Percentiles rank a stretch among this genome's conserved stretches.
These are phyloP conservation scores for Pseudogymnoascus sp. DNA, from an alignment of 2,329 filamentous ascomycete genomes.

Conservation along the genomic window DNA sequence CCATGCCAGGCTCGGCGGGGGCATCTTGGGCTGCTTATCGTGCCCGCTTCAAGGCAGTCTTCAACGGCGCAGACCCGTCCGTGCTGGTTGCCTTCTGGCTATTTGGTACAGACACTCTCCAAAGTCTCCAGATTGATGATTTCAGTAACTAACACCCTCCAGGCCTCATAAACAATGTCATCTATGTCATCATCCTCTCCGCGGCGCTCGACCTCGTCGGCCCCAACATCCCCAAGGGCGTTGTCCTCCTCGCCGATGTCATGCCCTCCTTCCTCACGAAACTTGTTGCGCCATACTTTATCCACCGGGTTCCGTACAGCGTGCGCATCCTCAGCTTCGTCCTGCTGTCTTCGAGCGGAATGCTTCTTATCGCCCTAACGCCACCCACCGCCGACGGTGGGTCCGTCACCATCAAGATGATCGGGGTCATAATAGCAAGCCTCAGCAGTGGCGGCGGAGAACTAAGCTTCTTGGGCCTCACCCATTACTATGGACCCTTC, in stretches of 20 bases:
- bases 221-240: constrained; percentile 73
- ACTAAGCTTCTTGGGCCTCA: constrained; percentile 81
- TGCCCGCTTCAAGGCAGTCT: constrained; percentile 54
- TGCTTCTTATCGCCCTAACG: constrained; percentile 81
- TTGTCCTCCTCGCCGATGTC: constrained; percentile 89
- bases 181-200: constrained; percentile 94
- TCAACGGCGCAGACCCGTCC: constrained; percentile 60
- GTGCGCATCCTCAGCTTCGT: constrained; percentile 69
- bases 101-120: constrained; percentile 57
- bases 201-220: constrained; percentile 93
- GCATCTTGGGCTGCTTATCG: constrained; percentile 69
- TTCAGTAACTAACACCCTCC: not conserved
- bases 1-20: constrained; percentile 49
- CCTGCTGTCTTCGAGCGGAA: constrained; percentile 68
- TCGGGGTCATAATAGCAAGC: constrained; percentile 77
- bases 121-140: not conserved
- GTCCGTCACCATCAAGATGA: constrained; percentile 67
- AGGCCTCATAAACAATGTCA: constrained; percentile 93
- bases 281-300: constrained; percentile 85
- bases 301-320: constrained; percentile 76
- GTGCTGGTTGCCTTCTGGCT: constrained; percentile 85
- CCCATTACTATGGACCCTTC: constrained; percentile 85
- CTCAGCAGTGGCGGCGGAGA: constrained; percentile 82
- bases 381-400: constrained; percentile 49
- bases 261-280: constrained; percentile 84